Evolutionary conservation across 495 filamentous ascomycete genomes (phyloP), one percentile per base, ranked within the genome.

Genomic region (Penicillium riverlandense): DNA sequence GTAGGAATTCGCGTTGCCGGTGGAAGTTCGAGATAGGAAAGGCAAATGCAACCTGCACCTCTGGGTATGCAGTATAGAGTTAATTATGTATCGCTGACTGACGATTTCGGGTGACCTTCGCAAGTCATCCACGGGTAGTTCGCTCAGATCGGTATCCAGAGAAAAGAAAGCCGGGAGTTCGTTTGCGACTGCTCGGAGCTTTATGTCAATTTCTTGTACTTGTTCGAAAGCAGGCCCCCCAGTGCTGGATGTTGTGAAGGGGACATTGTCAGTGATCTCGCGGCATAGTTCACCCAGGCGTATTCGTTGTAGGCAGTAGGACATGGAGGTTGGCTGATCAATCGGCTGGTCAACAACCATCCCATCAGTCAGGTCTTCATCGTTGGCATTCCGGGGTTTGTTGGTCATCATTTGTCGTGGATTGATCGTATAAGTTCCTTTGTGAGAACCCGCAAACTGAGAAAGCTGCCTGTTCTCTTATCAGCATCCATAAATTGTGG

Each of bases 201-300:
- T 50, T 12, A 37, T 45, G 36, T 72, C 68, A 29, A 63, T 55
- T 4, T 60, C 48, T 43, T 59, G 46, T 6, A 67, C 38, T 11
- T 44, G 46, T 27, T 57, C 35, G 35, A 62, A 54, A 29, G 44
- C 42, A 4, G 44, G 41, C 2, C 33, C 41, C 5, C 42, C 53
- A 11, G 29, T 5, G 22, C 47, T 28, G 6, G 34, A 33, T 8
- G 47, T 37, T 6, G 31, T 36, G 28, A 72, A 48, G 0, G 61
- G 59, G 15, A 47, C 57, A 15, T 54, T 57, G 43, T 79, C 75
- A 12, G 62, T 57, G 4, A 73, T 52, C 14, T 61, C 60, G 12
- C 70, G 66, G 41, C 63, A 67, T 10, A 75, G 48, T 30, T 75
- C 73, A 6, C 58, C 63, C 2, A 77, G 49, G 28, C 64, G 68